Evolutionary conservation across 306 rosid species (phyloP).

Genomic region (Coriaria nepalensis): DNA sequence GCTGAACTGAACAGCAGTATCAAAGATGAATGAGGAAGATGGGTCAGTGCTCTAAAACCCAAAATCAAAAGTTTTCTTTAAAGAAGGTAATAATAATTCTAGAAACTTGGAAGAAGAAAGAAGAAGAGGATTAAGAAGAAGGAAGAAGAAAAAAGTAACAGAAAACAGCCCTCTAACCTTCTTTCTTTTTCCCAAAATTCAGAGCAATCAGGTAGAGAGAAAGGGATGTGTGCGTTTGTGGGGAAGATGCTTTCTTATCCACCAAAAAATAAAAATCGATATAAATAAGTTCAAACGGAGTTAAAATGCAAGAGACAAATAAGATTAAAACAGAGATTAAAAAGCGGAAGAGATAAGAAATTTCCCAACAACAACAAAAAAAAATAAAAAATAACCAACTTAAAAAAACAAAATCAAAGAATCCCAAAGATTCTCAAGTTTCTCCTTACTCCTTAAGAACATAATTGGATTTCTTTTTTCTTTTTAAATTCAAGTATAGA

Average conservation of each 20-base stretch:
- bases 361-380: slow-evolving; percentile 17
- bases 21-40: slow-evolving; percentile 16
- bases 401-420: slow-evolving; percentile 42
- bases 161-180: slow-evolving; percentile 8
- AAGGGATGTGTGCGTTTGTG: slow-evolving; percentile 16
- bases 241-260: slow-evolving; percentile 71
- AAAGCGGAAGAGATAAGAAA: slow-evolving; percentile 20
- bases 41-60: slow-evolving; percentile 22
- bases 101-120: slow-evolving; percentile 14
- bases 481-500: no score
- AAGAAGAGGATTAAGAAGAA: slow-evolving; percentile 12
- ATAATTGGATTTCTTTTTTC: slow-evolving; percentile 39
- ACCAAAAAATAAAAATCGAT: slow-evolving; percentile 9
- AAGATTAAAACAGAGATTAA: background rate
- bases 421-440: slow-evolving; percentile 48
- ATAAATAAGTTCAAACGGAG: slow-evolving; percentile 19
- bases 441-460: slow-evolving; percentile 45
- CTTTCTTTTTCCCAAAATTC: slow-evolving; percentile 14
- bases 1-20: slow-evolving; percentile 29
- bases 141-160: slow-evolving; percentile 8
- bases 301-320: slow-evolving; percentile 3
- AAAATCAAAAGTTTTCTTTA: background rate
- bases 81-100: slow-evolving; percentile 9
- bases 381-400: no score
- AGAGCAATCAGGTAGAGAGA: slow-evolving; percentile 15